phyloP scores from a whole-genome alignment of 169 alveolate species.

The Condylostoma magnum region DNA sequence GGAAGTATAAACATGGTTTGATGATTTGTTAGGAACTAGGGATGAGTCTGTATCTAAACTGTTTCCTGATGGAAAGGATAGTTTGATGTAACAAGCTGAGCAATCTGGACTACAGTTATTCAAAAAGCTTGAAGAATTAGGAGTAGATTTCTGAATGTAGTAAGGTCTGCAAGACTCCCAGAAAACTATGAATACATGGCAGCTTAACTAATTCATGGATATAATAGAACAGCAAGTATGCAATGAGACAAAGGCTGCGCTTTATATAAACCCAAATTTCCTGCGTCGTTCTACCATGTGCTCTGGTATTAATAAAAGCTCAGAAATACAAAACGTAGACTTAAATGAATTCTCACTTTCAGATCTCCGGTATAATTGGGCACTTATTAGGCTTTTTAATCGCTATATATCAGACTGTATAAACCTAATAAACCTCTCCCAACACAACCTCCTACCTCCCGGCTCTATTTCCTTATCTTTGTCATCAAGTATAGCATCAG shows the following conservation, averaged over 20 bases:
- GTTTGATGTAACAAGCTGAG: background rate
- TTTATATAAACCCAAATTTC: slow-evolving; percentile 36
- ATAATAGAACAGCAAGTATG: slow-evolving; percentile 55
- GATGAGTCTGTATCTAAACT: too few relatives aligned
- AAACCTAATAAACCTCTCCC: slow-evolving; percentile 16
- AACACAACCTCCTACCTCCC: background rate
- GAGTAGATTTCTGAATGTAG: slow-evolving; percentile 61
- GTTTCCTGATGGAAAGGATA: background rate
- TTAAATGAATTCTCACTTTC: background rate
- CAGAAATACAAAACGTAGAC: background rate
- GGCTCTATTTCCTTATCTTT: background rate
- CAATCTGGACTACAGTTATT: slow-evolving; percentile 4
- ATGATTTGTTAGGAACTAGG: too few relatives aligned
- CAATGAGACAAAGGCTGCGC: slow-evolving; percentile 55
- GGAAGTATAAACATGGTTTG: too few relatives aligned
- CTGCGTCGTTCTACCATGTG: slow-evolving; percentile 33
- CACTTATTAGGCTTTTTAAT: slow-evolving; percentile 35
- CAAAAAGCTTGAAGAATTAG: slow-evolving; percentile 42
- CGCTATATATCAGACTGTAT: slow-evolving; percentile 23
- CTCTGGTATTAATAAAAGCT: background rate
- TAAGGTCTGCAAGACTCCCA: background rate
- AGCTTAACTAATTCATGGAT: slow-evolving; percentile 38
- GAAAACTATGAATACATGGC: slow-evolving; percentile 2
- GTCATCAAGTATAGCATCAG: slow-evolving; percentile 25
- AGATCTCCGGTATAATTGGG: slow-evolving; percentile 40